Percentiles rank a stretch among this genome's conserved stretches.
These are phyloP conservation scores for Cladophialophora exuberans DNA, from an alignment of 2,329 filamentous ascomycete genomes.

Conservation along the genomic window DNA sequence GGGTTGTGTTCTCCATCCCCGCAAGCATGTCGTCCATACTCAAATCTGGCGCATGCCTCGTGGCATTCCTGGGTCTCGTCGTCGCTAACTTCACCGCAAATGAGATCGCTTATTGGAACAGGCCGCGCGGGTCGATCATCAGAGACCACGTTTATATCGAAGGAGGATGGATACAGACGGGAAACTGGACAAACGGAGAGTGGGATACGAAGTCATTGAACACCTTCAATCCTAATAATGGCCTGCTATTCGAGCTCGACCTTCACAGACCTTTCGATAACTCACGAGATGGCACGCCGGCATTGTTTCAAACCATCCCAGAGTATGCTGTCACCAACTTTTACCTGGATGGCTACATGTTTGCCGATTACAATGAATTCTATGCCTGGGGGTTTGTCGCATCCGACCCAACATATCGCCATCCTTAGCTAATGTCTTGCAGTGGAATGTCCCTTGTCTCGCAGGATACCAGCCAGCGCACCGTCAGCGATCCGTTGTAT, in stretches of 20 bases:
- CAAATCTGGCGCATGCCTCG: not conserved
- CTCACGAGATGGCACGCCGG: conserved; percentile 62
- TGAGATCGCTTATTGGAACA: conserved; percentile 15
- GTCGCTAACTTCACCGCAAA: conserved; percentile 3
- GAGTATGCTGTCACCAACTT: conserved; percentile 53
- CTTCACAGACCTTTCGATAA: conserved; percentile 59
- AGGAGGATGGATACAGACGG: conserved; percentile 15
- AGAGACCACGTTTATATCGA: conserved; percentile 20
- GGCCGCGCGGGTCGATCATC: conserved; percentile 14
- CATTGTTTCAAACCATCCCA: conserved; percentile 54
- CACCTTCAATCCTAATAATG: conserved; percentile 54
- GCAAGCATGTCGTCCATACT: conserved; percentile 5
- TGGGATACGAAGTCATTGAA: conserved; percentile 4
- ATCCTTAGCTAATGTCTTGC: conserved; percentile 58
- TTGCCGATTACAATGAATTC: conserved; percentile 66
- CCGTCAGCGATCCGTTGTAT: conserved; percentile 16
- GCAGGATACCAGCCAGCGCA: conserved; percentile 5
- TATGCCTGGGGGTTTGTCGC: conserved; percentile 60
- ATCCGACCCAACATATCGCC: not conserved
- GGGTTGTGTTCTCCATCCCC: not conserved
- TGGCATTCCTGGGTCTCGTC: conserved; percentile 1
- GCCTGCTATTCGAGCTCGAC: conserved; percentile 61
- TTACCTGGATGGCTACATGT: conserved; percentile 65
- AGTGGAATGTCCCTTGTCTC: conserved; percentile 9
- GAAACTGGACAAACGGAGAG: conserved; percentile 4